Conservation (phyloP, 305 asterid genomes). For the Solanum hybrid region DNA sequence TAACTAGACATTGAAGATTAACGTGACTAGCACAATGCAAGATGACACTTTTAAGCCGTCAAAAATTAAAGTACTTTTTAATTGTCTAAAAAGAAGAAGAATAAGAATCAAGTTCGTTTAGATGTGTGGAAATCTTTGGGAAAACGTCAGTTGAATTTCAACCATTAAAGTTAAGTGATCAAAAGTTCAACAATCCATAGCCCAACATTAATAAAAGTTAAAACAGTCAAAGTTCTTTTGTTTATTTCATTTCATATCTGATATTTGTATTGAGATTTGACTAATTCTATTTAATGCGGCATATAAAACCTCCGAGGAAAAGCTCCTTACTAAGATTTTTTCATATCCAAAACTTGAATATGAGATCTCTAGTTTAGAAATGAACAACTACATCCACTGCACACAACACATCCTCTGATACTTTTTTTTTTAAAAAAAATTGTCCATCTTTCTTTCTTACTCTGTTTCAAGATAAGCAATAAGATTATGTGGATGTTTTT, state of each 20-base stretch:
- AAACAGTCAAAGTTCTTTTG: background rate
- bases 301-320: background rate
- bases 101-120: background rate
- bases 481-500: background rate
- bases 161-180: background rate
- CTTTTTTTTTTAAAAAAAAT: background rate
- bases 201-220: background rate
- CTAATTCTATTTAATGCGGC: background rate
- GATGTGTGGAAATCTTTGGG: background rate
- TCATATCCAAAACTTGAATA: background rate
- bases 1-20: background rate
- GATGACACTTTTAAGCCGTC: background rate
- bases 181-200: background rate
- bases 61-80: background rate
- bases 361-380: background rate
- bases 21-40: background rate
- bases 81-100: background rate
- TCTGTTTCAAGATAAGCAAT: background rate
- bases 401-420: background rate
- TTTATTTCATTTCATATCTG: background rate
- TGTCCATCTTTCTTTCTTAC: background rate
- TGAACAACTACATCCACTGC: background rate
- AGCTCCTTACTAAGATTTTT: background rate
- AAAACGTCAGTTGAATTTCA: background rate
- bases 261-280: background rate